Evolutionary conservation across 2,329 filamentous ascomycete genomes (phyloP), one percentile per base, ranked within the genome.

Genomic region (Colletotrichum sp.): DNA sequence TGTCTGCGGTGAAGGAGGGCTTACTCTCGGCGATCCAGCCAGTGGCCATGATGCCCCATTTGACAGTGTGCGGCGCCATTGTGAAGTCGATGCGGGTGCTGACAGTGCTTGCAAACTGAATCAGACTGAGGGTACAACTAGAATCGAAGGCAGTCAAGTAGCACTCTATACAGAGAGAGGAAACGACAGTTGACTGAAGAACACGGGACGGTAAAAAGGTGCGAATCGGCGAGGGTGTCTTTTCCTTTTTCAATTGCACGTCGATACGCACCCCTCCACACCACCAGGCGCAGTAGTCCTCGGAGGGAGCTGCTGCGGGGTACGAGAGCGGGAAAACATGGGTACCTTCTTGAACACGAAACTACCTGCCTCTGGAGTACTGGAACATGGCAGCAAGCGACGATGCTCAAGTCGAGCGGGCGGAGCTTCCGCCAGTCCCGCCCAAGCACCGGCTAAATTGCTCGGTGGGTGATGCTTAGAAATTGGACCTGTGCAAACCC

Each of bases 21-120:
- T 81, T 77, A 91, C 90, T 88, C 81, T 90, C 86, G 57, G 90
- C 90, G 80, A 92, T 92, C 79, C 89, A 86, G 69, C 90, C 90
- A 2, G 90, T 92, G 82, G 90, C 90, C 85, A 92, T 85, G 82
- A 92, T 92, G 78, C 90, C 90, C 90, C 90, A 92, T 84, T 85
- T 88, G 72, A 91, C 75, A 60, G 86, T 89, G 79, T 86, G 88
- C 6, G 90, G 87, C 80, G 87, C 82, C 86, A 88, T 88, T 13
- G 77, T 82, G 80, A 77, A 48, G 67, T 52, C n/a, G 43, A 52
- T 52, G 10, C 43, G n/a, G n/a, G 43, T 52, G 43, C 43, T 79
- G 58, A 58, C 72, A 77, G 48, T 12, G 43, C 28, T 52, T 30
- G 38, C 18, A 30, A 61, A 43, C 60, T 13, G 16, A 26, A 38